A percentile compares a stretch with the other conserved stretches of the same genome.
These are phyloP conservation scores for Gautieria morchelliformis DNA, from an alignment of 768 basidiomycete species.

Conservation along the genomic window DNA sequence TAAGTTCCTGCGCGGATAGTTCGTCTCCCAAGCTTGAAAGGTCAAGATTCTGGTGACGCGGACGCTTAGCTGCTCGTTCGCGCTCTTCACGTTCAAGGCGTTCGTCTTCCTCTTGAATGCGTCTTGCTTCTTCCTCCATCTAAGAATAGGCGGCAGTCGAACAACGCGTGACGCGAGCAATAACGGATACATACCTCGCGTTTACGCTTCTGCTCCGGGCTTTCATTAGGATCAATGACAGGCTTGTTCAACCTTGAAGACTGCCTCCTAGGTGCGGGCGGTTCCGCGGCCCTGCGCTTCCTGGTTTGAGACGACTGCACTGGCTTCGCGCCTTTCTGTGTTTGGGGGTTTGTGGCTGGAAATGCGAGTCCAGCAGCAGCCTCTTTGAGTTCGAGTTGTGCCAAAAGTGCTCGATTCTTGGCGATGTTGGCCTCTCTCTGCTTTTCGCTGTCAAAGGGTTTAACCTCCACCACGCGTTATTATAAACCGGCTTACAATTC, in stretches of 20 bases:
- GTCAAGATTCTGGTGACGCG: slow-evolving; percentile 58
- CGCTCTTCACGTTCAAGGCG: slow-evolving; percentile 52
- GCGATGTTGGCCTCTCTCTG: slow-evolving; percentile 69
- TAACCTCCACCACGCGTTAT: neutral
- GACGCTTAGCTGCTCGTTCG: slow-evolving; percentile 51
- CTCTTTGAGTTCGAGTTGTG: slow-evolving; percentile 58
- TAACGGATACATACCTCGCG: slow-evolving; percentile 44
- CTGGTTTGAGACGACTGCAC: slow-evolving; percentile 45
- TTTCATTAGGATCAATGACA: slow-evolving; percentile 51
- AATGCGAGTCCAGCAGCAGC: slow-evolving; percentile 41
- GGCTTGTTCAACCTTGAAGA: slow-evolving; percentile 51
- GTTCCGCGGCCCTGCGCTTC: slow-evolving; percentile 38
- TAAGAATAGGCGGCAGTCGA: slow-evolving; percentile 14
- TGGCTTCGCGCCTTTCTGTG: slow-evolving; percentile 43
- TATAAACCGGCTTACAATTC: slow-evolving; percentile 2
- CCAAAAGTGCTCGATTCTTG: slow-evolving; percentile 64
- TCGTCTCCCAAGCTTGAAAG: slow-evolving; percentile 49
- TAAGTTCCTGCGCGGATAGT: slow-evolving; percentile 33
- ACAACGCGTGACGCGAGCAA: neutral
- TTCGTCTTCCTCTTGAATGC: slow-evolving; percentile 51
- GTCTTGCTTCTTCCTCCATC: slow-evolving; percentile 41
- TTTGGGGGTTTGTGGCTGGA: slow-evolving; percentile 28
- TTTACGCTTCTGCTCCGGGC: slow-evolving; percentile 48
- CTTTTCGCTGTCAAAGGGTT: slow-evolving; percentile 13
- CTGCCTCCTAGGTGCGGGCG: slow-evolving; percentile 47